Evolutionary conservation across 345 rosid species (phyloP), one percentile per base, ranked within the genome.

Genomic region (Sisymbrium irio): DNA sequence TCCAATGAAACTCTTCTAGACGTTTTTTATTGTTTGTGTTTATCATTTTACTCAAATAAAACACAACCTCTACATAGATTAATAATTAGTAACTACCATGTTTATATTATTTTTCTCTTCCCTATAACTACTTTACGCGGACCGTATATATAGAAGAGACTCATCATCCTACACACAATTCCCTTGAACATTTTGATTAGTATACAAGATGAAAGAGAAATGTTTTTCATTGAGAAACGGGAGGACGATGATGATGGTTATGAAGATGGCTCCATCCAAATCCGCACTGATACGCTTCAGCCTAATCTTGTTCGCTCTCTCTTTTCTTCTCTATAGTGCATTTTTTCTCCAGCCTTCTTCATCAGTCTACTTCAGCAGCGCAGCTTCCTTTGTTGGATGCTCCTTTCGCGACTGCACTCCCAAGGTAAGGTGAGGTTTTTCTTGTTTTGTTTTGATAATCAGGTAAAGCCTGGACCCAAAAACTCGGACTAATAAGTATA

Each of bases 361-460:
- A 67, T 79, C 89, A 0, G 47, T 69, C 37, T 83, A 88, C 80
- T 85, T 87, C 60, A 81, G 73, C 22, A 83, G 79, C 74, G 88
- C 88, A 39, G 87, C 89, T 20, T 84, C 96, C 12, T 83, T 84
- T 36, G 81, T 92, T 67, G 73, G 92, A 60, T 88, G 97, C 89
- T 88, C 94, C 2, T 68, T 87, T 74, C 86, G 74, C 44, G 89
- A 90, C 45, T 88, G 99, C 73, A 92, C 82, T 83, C 93, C 83
- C 82, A 88, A 92, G 97, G 98, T 92, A 81, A 90, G 97, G 96
- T 88, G 87, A 89, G 95, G 80, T 74, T 40, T 27, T 49, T n/a
- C 45, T 27, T 60, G 9, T 35, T 67, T 47, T 30, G 3, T 13
- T 64, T 36, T 14, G 7, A 19, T 27, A 9, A 33, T 2, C 1